Conservation (phyloP, 495 filamentous ascomycete species). For the Cryomyces minteri region DNA sequence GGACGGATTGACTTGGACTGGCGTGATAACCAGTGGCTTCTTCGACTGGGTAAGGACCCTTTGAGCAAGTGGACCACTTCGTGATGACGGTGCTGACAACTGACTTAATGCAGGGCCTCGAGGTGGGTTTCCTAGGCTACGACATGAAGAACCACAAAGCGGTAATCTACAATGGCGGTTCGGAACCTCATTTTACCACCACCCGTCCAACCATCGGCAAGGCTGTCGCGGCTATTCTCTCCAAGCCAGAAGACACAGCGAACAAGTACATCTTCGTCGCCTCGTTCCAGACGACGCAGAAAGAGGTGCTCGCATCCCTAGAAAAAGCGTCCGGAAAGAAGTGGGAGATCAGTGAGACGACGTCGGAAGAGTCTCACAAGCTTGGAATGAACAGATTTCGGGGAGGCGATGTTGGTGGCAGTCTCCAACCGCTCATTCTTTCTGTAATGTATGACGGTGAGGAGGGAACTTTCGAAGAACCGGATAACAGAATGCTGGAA, state of each 20-base stretch:
- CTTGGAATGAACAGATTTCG: too few relatives aligned
- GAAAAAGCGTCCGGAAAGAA: conserved; percentile 24
- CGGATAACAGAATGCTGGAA: too few relatives aligned
- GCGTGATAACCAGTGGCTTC: conserved; percentile 27
- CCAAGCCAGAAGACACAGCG: conserved; percentile 21
- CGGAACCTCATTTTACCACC: conserved; percentile 20
- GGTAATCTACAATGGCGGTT: conserved; percentile 27
- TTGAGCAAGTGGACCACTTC: neutral
- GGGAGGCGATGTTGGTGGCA: too few relatives aligned
- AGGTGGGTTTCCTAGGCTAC: conserved; percentile 27
- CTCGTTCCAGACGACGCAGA: conserved; percentile 26
- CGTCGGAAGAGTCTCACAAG: conserved; percentile 13
- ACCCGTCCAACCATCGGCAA: conserved; percentile 23
- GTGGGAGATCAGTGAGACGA: conserved; percentile 22
- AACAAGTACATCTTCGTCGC: conserved; percentile 31
- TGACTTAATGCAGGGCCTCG: conserved; percentile 14
- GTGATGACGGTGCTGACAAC: neutral
- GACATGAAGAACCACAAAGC: conserved; percentile 23
- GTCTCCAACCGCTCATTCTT: too few relatives aligned
- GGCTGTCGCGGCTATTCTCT: conserved; percentile 23
- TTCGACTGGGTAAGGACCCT: conserved; percentile 28
- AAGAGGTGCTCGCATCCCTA: conserved; percentile 25
- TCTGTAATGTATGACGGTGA: too few relatives aligned
- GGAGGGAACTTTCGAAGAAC: too few relatives aligned
- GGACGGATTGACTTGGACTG: conserved; percentile 28